phyloP scores from a whole-genome alignment of 2,329 filamentous ascomycete species.

The Sordariomycetes sp. region DNA sequence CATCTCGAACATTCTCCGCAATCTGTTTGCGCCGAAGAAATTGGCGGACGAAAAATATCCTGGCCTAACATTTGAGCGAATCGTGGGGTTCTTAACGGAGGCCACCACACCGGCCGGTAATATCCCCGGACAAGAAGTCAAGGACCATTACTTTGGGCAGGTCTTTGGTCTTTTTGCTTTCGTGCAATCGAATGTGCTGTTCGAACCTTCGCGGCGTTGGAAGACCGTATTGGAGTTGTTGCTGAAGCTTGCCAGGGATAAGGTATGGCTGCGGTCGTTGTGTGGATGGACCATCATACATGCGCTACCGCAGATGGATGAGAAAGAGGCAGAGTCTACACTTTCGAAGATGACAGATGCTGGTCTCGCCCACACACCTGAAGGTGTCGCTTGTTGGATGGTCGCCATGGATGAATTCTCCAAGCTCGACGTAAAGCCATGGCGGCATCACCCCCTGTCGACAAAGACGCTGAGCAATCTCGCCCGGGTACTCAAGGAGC shows the following conservation, averaged over 20 bases:
- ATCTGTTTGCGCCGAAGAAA: conserved; percentile 51
- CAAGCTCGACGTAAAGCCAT: conserved; percentile 56
- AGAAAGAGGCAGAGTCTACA: conserved; percentile 50
- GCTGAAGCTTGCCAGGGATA: conserved; percentile 66
- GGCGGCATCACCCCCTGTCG: conserved; percentile 71
- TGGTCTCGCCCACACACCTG: conserved; percentile 69
- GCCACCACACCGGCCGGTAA: conserved; percentile 46
- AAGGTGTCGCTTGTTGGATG: conserved; percentile 86
- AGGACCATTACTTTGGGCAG: conserved; percentile 76
- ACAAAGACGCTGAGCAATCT: conserved; percentile 59
- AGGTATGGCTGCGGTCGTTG: conserved; percentile 82
- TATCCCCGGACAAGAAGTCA: conserved; percentile 62
- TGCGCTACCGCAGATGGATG: conserved; percentile 53
- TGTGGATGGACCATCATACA: conserved; percentile 77
- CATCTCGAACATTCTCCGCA: conserved; percentile 68
- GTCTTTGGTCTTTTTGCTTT: conserved; percentile 84
- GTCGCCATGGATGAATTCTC: conserved; percentile 56
- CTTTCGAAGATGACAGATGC: conserved; percentile 53
- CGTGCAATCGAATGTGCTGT: conserved; percentile 67
- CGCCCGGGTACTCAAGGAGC: conserved; percentile 73
- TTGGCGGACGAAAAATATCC: conserved; percentile 37
- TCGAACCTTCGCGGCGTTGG: conserved; percentile 52
- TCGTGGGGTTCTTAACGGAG: conserved; percentile 42
- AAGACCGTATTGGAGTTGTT: conserved; percentile 61
- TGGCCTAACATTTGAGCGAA: conserved; percentile 45